Percentiles rank a stretch among this genome's conserved stretches.
These are phyloP conservation scores for Chrysoporthe cubensis DNA, from an alignment of 2,329 filamentous ascomycete genomes.

Conservation along the genomic window DNA sequence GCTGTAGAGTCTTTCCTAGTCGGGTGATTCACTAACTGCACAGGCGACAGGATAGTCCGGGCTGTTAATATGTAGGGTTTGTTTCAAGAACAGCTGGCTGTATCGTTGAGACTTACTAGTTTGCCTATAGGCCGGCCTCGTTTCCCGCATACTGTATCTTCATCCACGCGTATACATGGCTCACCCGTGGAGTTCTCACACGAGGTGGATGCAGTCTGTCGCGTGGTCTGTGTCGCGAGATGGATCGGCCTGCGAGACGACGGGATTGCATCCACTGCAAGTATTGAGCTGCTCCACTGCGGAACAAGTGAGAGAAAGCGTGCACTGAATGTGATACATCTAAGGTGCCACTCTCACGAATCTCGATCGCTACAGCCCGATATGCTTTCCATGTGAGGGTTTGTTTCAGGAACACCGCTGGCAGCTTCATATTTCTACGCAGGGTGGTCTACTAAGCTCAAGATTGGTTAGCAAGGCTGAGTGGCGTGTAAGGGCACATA, in stretches of 20 bases:
- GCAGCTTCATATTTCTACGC: background rate
- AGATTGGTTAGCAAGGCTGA: background rate
- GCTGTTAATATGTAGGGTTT: background rate
- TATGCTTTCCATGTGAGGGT: background rate
- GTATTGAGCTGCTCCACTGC: background rate
- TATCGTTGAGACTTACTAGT: background rate
- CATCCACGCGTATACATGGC: slow-evolving; percentile 2
- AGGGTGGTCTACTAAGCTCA: background rate
- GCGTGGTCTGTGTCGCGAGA: background rate
- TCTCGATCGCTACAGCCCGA: background rate
- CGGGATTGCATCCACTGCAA: background rate
- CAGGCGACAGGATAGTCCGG: background rate
- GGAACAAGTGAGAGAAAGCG: background rate
- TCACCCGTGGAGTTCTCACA: background rate
- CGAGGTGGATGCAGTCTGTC: background rate
- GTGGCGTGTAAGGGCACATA: background rate
- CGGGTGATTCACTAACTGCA: background rate
- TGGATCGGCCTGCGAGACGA: background rate
- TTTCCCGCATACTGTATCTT: background rate
- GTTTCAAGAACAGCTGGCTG: background rate
- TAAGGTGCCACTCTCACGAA: background rate
- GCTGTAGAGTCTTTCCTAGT: background rate
- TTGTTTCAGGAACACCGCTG: background rate
- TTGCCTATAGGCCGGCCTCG: background rate
- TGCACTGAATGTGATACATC: slow-evolving; percentile 6